Conservation (phyloP, 441 rosid species). For the Pelargonium exstipulatum region DNA sequence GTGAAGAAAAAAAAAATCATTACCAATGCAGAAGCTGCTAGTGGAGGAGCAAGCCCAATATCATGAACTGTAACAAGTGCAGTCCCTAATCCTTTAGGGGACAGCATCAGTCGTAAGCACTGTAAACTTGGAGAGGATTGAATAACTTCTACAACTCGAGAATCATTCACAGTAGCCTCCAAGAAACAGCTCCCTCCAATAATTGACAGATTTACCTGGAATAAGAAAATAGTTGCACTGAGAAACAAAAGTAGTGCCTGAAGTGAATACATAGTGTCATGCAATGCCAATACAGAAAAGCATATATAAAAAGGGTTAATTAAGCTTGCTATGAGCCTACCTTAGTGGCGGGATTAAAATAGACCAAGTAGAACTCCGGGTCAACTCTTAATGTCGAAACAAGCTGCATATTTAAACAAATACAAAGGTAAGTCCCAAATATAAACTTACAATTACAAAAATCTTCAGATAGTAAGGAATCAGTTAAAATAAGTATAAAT, state of each 20-base stretch:
- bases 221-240: conserved; percentile 5
- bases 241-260: not conserved
- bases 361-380: conserved; percentile 78
- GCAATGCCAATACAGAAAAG: not conserved
- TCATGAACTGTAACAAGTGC: conserved; percentile 70
- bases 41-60: conserved; percentile 74
- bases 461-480: not conserved
- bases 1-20: not conserved
- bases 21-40: conserved; percentile 80
- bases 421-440: conserved; percentile 16
- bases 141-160: conserved; percentile 73
- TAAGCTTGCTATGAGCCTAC: conserved; percentile 35
- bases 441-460: not conserved
- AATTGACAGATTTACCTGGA: conserved; percentile 78
- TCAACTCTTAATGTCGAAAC: conserved; percentile 72
- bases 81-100: conserved; percentile 82
- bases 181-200: conserved; percentile 90
- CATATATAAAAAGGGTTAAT: not conserved
- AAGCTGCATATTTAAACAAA: conserved; percentile 56
- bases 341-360: conserved; percentile 74
- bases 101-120: conserved; percentile 65
- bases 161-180: conserved; percentile 76
- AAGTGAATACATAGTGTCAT: not conserved
- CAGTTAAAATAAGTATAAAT: not conserved
- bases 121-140: conserved; percentile 63